These are phyloP conservation scores for Parascedosporium putredinis DNA, from an alignment of 2,329 filamentous ascomycete species.

Conservation along the genomic window DNA sequence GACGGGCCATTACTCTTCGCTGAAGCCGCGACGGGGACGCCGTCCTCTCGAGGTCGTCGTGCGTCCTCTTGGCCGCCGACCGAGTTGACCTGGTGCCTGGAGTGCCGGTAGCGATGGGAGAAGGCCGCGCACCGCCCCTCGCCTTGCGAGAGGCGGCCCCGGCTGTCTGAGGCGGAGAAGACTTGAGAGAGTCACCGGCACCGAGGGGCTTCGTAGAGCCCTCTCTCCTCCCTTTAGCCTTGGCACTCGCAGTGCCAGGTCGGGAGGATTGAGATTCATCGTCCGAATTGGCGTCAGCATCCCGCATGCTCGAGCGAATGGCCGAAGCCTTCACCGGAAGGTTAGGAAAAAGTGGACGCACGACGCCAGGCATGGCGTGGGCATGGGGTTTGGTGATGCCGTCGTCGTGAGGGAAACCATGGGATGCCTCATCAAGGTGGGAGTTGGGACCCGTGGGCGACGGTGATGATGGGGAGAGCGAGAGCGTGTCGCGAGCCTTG, in stretches of 20 bases:
- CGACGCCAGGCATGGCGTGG: conserved; percentile 27
- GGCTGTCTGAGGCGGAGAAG: not conserved
- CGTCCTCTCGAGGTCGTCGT: conserved; percentile 43
- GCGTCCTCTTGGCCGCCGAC: conserved; percentile 40
- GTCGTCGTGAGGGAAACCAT: conserved; percentile 17
- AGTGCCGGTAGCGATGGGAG: conserved; percentile 14
- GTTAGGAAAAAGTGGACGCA: conserved; percentile 23
- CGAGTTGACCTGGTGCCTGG: conserved; percentile 33
- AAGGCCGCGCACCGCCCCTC: conserved; percentile 1
- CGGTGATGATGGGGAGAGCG: conserved; percentile 1
- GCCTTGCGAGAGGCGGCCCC: not conserved
- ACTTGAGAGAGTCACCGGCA: not conserved
- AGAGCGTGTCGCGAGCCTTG: conserved; percentile 5
- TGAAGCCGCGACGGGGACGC: conserved; percentile 41
- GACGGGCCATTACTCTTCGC: conserved; percentile 35
- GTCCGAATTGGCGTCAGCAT: conserved; percentile 5
- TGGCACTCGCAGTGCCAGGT: not conserved
- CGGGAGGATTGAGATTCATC: conserved; percentile 1
- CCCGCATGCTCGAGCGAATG: conserved; percentile 7
- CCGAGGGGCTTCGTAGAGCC: not conserved
- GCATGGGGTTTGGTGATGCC: conserved; percentile 1
- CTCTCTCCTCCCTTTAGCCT: not conserved
- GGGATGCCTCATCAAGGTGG: conserved; percentile 6
- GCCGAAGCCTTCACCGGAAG: conserved; percentile 13
- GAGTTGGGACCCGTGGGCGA: not conserved